Evolutionary conservation across 139 green algal species (phyloP).

Genomic region (Haematococcus lacustris): DNA sequence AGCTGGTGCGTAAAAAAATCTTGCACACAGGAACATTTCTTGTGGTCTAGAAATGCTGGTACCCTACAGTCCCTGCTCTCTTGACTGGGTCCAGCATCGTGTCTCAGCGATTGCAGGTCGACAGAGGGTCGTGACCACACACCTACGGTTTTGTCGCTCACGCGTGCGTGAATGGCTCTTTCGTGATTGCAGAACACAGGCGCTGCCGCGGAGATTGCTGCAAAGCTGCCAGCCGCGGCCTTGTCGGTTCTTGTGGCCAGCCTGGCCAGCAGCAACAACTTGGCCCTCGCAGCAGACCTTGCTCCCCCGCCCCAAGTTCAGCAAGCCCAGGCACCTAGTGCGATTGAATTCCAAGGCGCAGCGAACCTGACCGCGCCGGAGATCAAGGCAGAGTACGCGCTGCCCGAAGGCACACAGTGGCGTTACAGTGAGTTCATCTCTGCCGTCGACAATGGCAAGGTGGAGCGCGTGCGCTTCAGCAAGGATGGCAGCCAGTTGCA

Average conservation of each 20-base stretch:
- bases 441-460: conserved; percentile 87
- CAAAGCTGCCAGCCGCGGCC: conserved; percentile 45
- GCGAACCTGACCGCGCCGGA: conserved; percentile 29
- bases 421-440: conserved; percentile 95
- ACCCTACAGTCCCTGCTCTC: too few relatives aligned
- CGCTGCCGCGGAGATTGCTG: conserved; percentile 23
- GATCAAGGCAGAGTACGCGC: conserved; percentile 33
- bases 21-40: too few relatives aligned
- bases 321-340: conserved; percentile 3
- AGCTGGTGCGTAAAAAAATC: too few relatives aligned
- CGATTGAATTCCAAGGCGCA: conserved; percentile 14
- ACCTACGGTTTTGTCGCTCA: too few relatives aligned
- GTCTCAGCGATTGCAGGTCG: too few relatives aligned
- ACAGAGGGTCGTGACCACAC: too few relatives aligned
- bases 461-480: conserved; percentile 96
- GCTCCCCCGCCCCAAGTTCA: conserved; percentile 27
- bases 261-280: conserved; percentile 21
- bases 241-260: conserved; percentile 54
- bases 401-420: conserved; percentile 97
- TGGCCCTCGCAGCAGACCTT: conserved; percentile 40
- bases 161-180: too few relatives aligned
- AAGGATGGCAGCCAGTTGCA: conserved; percentile 90
- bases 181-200: too few relatives aligned
- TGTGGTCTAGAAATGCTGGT: too few relatives aligned
- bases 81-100: too few relatives aligned